A percentile compares a stretch with the other conserved stretches of the same genome.
Evolutionary conservation across 257 asterid genomes (phyloP).

Genomic region (Mitragyna speciosa): DNA sequence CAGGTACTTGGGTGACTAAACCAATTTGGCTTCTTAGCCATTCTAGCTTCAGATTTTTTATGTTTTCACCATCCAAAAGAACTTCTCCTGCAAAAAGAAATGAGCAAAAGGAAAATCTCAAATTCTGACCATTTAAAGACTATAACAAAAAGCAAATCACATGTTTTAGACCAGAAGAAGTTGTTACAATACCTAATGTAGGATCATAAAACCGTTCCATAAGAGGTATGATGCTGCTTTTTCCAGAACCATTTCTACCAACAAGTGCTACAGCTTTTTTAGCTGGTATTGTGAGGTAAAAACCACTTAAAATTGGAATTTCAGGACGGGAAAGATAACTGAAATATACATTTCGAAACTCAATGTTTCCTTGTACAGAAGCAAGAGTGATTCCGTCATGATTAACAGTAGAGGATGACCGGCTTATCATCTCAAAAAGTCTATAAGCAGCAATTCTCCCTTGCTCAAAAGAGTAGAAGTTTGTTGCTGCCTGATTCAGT

Average conservation of each 20-base stretch:
- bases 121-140: neutral
- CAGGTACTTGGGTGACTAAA: conserved; percentile 98
- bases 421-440: conserved; percentile 93
- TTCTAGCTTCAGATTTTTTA: conserved; percentile 89
- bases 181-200: conserved; percentile 65
- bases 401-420: conserved; percentile 77
- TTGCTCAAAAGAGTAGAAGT: conserved; percentile 96
- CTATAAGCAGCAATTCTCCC: conserved; percentile 99
- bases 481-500: conserved; percentile 99
- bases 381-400: conserved; percentile 82
- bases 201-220: conserved; percentile 99
- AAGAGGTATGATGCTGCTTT: conserved; percentile 98
- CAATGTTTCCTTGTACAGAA: conserved; percentile 94
- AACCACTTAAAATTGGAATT: conserved; percentile 98
- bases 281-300: conserved; percentile 96
- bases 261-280: conserved; percentile 98
- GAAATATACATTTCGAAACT: conserved; percentile 97
- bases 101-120: neutral
- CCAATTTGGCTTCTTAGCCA: conserved; percentile 99
- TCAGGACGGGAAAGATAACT: conserved; percentile 99
- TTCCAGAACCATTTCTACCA: conserved; percentile 98
- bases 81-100: conserved; percentile 79
- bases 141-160: neutral
- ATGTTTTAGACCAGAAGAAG: neutral
- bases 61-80: conserved; percentile 97